phyloP scores from a whole-genome alignment of 352 stramenopile species.

The Lagenidium sp. region DNA sequence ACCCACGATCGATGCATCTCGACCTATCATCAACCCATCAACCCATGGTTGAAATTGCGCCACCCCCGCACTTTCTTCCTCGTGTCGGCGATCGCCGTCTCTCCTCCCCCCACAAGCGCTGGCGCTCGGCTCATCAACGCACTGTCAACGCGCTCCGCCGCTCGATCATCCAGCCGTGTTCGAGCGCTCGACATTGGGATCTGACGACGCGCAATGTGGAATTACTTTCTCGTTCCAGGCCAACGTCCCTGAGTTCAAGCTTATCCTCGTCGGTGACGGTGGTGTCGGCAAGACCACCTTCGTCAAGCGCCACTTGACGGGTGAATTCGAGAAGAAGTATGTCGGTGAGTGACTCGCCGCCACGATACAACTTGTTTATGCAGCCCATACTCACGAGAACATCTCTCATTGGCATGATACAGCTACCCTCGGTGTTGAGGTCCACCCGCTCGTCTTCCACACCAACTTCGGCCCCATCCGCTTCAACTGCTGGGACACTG shows the following conservation, averaged over 20 bases:
- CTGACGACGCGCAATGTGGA: slow-evolving; percentile 1
- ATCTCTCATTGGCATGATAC: slow-evolving; percentile 21
- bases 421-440: slow-evolving; percentile 99
- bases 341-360: too few species aligned
- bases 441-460: slow-evolving; percentile 98
- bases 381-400: neutral
- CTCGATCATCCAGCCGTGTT: neutral
- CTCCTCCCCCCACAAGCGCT: neutral
- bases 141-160: neutral
- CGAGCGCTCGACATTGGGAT: too few species aligned
- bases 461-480: slow-evolving; percentile 99
- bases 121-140: neutral
- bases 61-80: too few species aligned
- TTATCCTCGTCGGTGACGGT: slow-evolving; percentile 99
- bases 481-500: slow-evolving; percentile 99
- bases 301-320: slow-evolving; percentile 99
- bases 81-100: too few species aligned
- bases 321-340: slow-evolving; percentile 99
- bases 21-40: too few species aligned
- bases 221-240: slow-evolving; percentile 23
- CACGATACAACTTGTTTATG: slow-evolving; percentile 6
- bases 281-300: slow-evolving; percentile 99
- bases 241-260: slow-evolving; percentile 99
- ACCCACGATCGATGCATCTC: too few species aligned
- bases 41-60: too few species aligned